Conservation (phyloP, 73 alveolate genomes). For the Uronychia setigera region DNA sequence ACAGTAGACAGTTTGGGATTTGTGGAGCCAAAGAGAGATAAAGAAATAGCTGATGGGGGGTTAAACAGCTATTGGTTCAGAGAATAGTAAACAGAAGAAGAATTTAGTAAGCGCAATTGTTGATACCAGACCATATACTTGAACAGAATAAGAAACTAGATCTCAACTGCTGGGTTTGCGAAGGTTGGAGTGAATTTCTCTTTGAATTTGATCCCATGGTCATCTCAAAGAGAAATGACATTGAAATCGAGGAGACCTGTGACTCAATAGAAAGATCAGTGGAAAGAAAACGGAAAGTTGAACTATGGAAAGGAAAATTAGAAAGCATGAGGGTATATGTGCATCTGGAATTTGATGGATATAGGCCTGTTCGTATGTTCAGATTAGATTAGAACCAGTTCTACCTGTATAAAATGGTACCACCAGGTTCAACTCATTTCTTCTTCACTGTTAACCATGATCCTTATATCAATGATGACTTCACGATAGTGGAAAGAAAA, state of each 20-base stretch:
- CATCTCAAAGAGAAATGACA: too few species aligned
- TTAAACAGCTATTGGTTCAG: too few species aligned
- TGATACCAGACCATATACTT: background rate
- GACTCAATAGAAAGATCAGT: too few species aligned
- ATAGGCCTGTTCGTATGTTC: background rate
- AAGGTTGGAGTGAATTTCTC: constrained; percentile 4
- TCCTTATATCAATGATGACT: background rate
- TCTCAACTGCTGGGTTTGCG: constrained; percentile 16
- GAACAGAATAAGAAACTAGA: background rate
- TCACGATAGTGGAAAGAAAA: background rate
- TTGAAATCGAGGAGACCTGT: background rate
- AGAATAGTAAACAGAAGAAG: background rate
- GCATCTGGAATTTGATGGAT: constrained; percentile 1
- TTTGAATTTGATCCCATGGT: too few species aligned
- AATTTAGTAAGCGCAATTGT: background rate
- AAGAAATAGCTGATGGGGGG: too few species aligned
- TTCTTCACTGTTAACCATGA: background rate
- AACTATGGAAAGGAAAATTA: background rate
- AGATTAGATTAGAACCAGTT: background rate
- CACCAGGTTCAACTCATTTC: background rate
- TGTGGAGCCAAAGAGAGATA: background rate
- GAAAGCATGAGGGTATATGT: background rate
- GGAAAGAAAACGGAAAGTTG: too few species aligned
- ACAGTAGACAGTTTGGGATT: background rate
- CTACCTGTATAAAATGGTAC: background rate